Evolutionary conservation across 2,329 filamentous ascomycete species (phyloP).

Genomic region (Diaporthe longicolla): DNA sequence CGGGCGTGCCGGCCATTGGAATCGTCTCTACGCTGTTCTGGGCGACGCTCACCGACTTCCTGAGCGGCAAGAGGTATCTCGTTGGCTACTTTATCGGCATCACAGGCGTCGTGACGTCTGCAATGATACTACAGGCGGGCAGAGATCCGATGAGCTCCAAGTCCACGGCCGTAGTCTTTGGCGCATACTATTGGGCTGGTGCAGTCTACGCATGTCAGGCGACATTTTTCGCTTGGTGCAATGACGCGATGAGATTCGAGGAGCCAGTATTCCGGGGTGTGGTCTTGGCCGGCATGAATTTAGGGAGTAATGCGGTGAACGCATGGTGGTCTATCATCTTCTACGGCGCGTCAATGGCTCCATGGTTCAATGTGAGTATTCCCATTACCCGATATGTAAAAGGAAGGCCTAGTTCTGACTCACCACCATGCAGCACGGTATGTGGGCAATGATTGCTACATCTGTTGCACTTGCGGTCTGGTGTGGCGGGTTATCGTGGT

Average conservation of each 20-base stretch:
- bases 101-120: conserved; percentile 73
- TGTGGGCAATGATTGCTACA: conserved; percentile 80
- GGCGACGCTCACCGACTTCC: conserved; percentile 76
- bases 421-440: conserved; percentile 64
- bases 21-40: conserved; percentile 76
- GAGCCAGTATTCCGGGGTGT: conserved; percentile 74
- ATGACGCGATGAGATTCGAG: conserved; percentile 76
- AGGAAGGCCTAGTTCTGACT: conserved; percentile 40
- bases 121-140: conserved; percentile 71
- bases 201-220: conserved; percentile 80
- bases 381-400: not conserved
- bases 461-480: conserved; percentile 72
- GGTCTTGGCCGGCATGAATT: conserved; percentile 80
- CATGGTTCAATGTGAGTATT: conserved; percentile 71
- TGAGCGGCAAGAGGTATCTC: conserved; percentile 74
- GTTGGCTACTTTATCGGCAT: conserved; percentile 77
- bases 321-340: conserved; percentile 82
- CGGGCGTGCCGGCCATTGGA: conserved; percentile 69
- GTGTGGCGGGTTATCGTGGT: conserved; percentile 67
- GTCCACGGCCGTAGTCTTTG: conserved; percentile 70
- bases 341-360: conserved; percentile 76
- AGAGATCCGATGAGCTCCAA: conserved; percentile 53
- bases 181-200: conserved; percentile 79
- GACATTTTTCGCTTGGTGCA: conserved; percentile 83
- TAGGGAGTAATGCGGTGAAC: conserved; percentile 77